These are phyloP conservation scores for Tulasnella sp. DNA, from an alignment of 768 basidiomycete species.

Conservation along the genomic window DNA sequence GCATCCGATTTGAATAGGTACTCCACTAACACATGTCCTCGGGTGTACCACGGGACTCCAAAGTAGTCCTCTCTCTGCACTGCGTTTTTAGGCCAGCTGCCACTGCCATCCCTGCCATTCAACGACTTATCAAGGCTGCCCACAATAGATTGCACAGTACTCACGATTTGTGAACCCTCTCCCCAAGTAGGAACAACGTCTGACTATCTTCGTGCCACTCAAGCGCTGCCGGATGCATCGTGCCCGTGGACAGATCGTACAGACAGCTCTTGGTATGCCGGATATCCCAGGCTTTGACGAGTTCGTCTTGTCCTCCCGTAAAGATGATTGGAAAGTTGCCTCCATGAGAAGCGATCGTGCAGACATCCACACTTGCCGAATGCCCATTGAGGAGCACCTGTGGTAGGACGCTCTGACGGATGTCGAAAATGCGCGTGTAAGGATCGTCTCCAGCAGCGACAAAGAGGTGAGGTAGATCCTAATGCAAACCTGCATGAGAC, in stretches of 20 bases:
- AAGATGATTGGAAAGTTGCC: neutral
- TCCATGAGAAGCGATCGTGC: neutral
- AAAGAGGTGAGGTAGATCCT: neutral
- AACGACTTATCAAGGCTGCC: neutral
- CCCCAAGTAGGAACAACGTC: neutral
- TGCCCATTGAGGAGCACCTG: slow-evolving; percentile 4
- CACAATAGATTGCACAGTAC: neutral
- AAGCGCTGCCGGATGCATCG: neutral
- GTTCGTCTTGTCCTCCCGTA: slow-evolving; percentile 1
- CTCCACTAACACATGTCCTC: neutral
- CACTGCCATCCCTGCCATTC: neutral
- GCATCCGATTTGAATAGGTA: neutral
- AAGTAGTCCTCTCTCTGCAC: neutral
- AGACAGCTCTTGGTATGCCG: slow-evolving; percentile 5
- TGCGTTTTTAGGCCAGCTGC: neutral
- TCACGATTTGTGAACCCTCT: neutral
- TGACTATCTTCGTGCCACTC: neutral
- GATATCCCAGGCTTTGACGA: slow-evolving; percentile 6
- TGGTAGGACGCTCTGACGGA: neutral
- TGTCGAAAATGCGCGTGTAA: neutral
- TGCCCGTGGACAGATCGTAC: slow-evolving; percentile 4
- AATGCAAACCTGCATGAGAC: neutral
- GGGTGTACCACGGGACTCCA: neutral
- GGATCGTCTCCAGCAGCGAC: slow-evolving; percentile 4
- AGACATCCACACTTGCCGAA: neutral